Evolutionary conservation across 2,329 filamentous ascomycete species (phyloP).

Genomic region (Pyrenochaeta sp.): DNA sequence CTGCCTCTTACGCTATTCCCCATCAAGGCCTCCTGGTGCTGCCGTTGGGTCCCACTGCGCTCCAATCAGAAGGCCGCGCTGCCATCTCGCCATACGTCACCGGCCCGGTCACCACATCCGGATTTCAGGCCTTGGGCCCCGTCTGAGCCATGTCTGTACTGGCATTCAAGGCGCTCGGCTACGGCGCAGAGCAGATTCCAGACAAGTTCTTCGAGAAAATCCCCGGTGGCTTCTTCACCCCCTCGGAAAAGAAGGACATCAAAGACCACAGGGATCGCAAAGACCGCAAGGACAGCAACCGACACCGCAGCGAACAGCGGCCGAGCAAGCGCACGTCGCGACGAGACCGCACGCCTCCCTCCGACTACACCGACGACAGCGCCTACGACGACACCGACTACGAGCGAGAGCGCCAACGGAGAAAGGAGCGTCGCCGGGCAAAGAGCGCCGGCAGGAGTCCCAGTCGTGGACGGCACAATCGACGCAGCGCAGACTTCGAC

Average conservation of each 20-base stretch:
- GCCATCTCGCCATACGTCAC: conserved; percentile 43
- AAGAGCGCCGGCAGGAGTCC: conserved; percentile 30
- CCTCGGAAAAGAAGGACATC: conserved; percentile 35
- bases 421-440: conserved; percentile 31
- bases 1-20: conserved; percentile 33
- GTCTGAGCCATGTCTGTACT: conserved; percentile 44
- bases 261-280: conserved; percentile 28
- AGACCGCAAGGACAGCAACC: conserved; percentile 22
- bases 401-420: conserved; percentile 32
- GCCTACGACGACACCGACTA: conserved; percentile 40
- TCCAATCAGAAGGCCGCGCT: conserved; percentile 41
- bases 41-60: conserved; percentile 17
- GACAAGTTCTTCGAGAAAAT: conserved; percentile 48
- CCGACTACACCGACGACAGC: conserved; percentile 39
- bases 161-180: conserved; percentile 48
- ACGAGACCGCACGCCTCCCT: conserved; percentile 34
- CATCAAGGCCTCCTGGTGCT: conserved; percentile 26
- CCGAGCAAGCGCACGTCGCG: conserved; percentile 26
- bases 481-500: conserved; percentile 33
- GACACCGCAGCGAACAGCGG: conserved; percentile 22
- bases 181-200: conserved; percentile 49
- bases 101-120: conserved; percentile 21
- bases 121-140: conserved; percentile 32
- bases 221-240: conserved; percentile 48
- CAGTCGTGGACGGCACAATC: conserved; percentile 37